phyloP scores from a whole-genome alignment of 1,284 basidiomycete genomes.

The Apiotrichum mycotoxinovorans region DNA sequence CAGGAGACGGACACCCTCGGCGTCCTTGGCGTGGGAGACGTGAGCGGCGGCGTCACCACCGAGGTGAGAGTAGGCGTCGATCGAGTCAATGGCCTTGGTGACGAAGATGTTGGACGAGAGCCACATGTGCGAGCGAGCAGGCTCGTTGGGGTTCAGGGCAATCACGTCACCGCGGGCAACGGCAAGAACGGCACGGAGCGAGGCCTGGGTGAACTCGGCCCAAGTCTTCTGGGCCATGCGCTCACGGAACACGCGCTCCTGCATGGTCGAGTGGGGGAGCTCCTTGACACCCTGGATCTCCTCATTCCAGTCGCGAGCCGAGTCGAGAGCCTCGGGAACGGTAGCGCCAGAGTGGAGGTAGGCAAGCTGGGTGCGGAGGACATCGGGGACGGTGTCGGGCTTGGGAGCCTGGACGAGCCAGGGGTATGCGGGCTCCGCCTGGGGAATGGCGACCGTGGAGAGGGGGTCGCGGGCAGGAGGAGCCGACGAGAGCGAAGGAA shows the following conservation, averaged over 20 bases:
- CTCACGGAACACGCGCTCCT: conserved; percentile 56
- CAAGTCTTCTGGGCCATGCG: conserved; percentile 56
- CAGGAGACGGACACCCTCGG: conserved; percentile 55
- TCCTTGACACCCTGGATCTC: conserved; percentile 58
- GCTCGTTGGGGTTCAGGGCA: conserved; percentile 59
- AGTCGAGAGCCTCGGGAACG: conserved; percentile 54
- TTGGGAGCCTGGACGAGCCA: conserved; percentile 52
- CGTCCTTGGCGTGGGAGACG: conserved; percentile 58
- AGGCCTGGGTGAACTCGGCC: conserved; percentile 56
- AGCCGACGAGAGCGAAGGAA: conserved; percentile 36
- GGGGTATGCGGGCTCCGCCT: conserved; percentile 55
- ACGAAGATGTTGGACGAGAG: conserved; percentile 59
- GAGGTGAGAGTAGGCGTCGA: conserved; percentile 55
- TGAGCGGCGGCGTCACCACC: conserved; percentile 59
- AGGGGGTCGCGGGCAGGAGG: conserved; percentile 45
- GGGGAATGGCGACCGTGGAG: conserved; percentile 54
- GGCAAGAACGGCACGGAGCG: conserved; percentile 53
- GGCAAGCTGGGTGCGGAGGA: conserved; percentile 56
- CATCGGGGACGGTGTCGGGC: conserved; percentile 51
- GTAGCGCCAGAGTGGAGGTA: conserved; percentile 57
- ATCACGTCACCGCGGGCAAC: conserved; percentile 55
- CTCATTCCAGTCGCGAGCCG: conserved; percentile 60
- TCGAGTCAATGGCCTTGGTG: conserved; percentile 57
- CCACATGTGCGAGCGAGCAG: conserved; percentile 56
- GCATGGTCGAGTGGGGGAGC: conserved; percentile 53